A percentile compares a stretch with the other conserved stretches of the same genome.
These are phyloP conservation scores for Platanus orientalis DNA, from an alignment of 164 flowering plant species.

Conservation along the genomic window DNA sequence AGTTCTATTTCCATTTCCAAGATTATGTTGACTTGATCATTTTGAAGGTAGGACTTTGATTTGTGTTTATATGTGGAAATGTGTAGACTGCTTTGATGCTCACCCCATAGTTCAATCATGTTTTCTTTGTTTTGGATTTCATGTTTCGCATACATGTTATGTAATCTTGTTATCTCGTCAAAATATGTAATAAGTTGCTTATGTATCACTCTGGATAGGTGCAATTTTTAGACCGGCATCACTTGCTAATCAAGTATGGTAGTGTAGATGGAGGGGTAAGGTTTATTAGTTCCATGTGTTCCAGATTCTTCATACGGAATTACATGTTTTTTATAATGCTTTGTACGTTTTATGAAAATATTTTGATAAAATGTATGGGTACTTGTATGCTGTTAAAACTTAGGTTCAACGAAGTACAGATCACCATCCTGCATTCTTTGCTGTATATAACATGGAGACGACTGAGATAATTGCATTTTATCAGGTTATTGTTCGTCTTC, in stretches of 20 bases:
- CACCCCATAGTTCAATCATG: background rate
- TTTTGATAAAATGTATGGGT: background rate
- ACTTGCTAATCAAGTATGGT: slow-evolving; percentile 90
- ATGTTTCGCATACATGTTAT: background rate
- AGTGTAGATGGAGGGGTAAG: slow-evolving; percentile 97
- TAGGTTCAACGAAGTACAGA: slow-evolving; percentile 85
- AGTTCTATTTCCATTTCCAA: slow-evolving; percentile 91
- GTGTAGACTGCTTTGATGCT: background rate
- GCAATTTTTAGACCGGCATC: slow-evolving; percentile 94
- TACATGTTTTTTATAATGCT: background rate
- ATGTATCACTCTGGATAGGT: slow-evolving; percentile 46
- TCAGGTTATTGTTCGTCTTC: slow-evolving; percentile 48
- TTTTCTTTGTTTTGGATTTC: background rate
- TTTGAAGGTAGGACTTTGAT: slow-evolving; percentile 70
- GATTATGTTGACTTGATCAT: slow-evolving; percentile 92
- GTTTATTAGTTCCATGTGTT: slow-evolving; percentile 9
- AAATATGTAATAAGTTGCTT: slow-evolving; percentile 1
- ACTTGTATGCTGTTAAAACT: slow-evolving; percentile 7
- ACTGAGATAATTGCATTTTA: slow-evolving; percentile 89
- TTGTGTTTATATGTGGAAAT: background rate
- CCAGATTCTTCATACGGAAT: background rate
- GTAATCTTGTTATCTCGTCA: background rate
- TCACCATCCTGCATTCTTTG: slow-evolving; percentile 81
- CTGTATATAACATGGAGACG: slow-evolving; percentile 95
- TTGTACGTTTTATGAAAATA: background rate